Evolutionary conservation across 495 filamentous ascomycete genomes (phyloP), one percentile per base, ranked within the genome.

Genomic region (Choiromyces venosus): DNA sequence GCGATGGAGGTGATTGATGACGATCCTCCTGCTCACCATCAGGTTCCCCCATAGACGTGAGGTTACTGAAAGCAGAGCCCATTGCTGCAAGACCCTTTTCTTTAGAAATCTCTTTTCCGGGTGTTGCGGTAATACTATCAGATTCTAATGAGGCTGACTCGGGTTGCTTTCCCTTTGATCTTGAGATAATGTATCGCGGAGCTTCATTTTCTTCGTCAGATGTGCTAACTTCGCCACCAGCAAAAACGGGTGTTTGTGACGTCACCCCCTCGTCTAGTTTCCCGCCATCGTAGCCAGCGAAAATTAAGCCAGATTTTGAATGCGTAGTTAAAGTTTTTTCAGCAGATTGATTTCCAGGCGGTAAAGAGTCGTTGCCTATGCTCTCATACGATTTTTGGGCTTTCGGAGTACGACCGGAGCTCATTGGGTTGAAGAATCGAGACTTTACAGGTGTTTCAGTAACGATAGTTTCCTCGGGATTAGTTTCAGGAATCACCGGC

Each of bases 391-490:
- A 68, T 21, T 65, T 19, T 33, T 39, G 65, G 39, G 37, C 33
- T 25, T 67, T 35, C 14, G 77, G 65, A 56, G 77, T 69, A 44
- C 71, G 73, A 19, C 66, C 72, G 4, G 78, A 78, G n/a, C 73
- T 79, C 44, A 76, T 69, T 5, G 78, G 78, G n/a, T 79, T 68
- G 73, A 80, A 69, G 67, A 73, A 78, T n/a, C 78, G 70, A 8
- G 77, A 76, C 73, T 73, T 76, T 35, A 80, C 70, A 33, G 78
- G 78, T 39, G 78, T 80, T 40, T 80, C 78, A 18, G 73, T 56
- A 16, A 80, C 78, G 35, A 52, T 66, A 4, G 75, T 67, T 65
- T 77, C 75, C 12, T 77, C 75, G 14, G 35, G 66, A 65, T 76
- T 69, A 14, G 56, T 69, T 19, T 73, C 74, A 5, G 74, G 75